phyloP scores from a whole-genome alignment of 2,329 filamentous ascomycete species.

The Diaporthe aspalathi region DNA sequence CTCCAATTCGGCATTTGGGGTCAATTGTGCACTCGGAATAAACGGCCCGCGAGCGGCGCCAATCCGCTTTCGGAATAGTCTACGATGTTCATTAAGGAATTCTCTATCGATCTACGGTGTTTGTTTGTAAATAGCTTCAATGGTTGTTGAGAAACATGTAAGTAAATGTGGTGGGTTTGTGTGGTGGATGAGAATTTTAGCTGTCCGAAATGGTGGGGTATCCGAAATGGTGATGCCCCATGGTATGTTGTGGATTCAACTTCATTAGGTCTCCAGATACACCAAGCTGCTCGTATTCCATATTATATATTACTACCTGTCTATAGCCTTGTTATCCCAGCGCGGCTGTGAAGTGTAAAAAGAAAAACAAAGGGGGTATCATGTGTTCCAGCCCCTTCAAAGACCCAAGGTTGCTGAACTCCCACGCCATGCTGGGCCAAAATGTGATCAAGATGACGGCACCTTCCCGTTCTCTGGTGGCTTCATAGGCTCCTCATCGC shows the following conservation, averaged over 20 bases:
- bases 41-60: not conserved
- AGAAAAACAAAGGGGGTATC: constrained; percentile 18
- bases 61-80: not conserved
- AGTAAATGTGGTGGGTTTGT: not conserved
- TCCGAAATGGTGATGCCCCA: constrained; percentile 1
- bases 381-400: constrained; percentile 19
- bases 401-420: not conserved
- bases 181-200: not conserved
- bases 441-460: not conserved
- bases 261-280: too few species aligned
- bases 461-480: constrained; percentile 1
- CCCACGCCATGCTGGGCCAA: not conserved
- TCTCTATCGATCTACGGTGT: not conserved
- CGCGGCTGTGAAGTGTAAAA: not conserved
- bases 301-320: too few species aligned
- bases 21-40: not conserved
- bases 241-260: too few species aligned
- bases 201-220: not conserved
- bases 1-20: not conserved
- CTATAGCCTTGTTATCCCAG: not conserved
- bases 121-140: not conserved
- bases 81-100: not conserved
- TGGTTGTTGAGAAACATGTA: not conserved
- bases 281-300: too few species aligned
- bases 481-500: not conserved